A percentile compares a stretch with the other conserved stretches of the same genome.
phyloP scores from a whole-genome alignment of 345 rosid species.

The Pseudoturritis turrita region DNA sequence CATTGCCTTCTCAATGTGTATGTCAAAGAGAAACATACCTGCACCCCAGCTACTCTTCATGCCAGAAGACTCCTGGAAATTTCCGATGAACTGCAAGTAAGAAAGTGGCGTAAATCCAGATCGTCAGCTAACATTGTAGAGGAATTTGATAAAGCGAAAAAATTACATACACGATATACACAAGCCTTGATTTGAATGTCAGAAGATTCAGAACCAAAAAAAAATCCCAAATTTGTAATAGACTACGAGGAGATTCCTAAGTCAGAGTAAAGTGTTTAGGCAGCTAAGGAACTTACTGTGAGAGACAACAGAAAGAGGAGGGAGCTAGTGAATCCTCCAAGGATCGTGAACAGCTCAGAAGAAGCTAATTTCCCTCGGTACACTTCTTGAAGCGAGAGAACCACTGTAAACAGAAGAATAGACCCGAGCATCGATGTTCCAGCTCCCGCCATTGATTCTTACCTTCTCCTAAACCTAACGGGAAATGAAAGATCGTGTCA shows the following conservation, averaged over 20 bases:
- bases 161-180: neutral
- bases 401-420: constrained; percentile 49
- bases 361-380: constrained; percentile 70
- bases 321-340: constrained; percentile 82
- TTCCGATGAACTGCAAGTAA: constrained; percentile 52
- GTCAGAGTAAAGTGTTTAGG: neutral
- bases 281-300: constrained; percentile 40
- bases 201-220: neutral
- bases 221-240: neutral
- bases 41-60: constrained; percentile 90
- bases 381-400: constrained; percentile 69
- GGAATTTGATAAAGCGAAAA: neutral
- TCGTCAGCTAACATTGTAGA: neutral
- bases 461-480: neutral
- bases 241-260: neutral
- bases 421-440: constrained; percentile 75
- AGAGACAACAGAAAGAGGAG: constrained; percentile 65
- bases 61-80: constrained; percentile 71
- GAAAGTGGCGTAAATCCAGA: neutral
- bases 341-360: constrained; percentile 64
- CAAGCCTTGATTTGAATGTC: neutral
- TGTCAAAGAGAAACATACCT: constrained; percentile 49
- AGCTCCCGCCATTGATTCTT: constrained; percentile 56
- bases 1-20: constrained; percentile 31
- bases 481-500: neutral